Conservation (phyloP, 768 basidiomycete species). For the Tricholoma saponaceum region DNA sequence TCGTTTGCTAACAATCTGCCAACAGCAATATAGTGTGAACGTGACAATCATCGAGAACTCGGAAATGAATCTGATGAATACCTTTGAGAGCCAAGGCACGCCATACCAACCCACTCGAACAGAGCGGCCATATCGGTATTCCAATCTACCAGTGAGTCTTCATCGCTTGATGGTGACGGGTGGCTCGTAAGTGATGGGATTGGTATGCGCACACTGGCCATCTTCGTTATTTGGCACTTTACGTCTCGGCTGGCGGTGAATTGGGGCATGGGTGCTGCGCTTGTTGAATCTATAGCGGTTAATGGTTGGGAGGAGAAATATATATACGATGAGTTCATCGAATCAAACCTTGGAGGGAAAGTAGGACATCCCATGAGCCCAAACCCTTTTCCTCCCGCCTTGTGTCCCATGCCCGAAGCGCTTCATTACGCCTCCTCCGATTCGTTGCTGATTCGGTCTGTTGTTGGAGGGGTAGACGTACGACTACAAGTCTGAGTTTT, state of each 20-base stretch:
- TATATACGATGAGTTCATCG: not conserved
- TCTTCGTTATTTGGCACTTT: conserved; percentile 19
- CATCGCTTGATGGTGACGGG: conserved; percentile 17
- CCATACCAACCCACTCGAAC: conserved; percentile 77
- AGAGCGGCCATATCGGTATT: conserved; percentile 37
- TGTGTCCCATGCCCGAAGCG: conserved; percentile 48
- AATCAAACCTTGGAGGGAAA: conserved; percentile 25
- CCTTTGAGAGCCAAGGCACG: conserved; percentile 63
- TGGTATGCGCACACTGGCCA: conserved; percentile 40
- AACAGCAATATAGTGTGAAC: conserved; percentile 1
- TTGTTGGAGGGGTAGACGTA: conserved; percentile 40
- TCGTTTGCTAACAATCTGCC: conserved; percentile 57
- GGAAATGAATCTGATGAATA: conserved; percentile 17
- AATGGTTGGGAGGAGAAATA: not conserved
- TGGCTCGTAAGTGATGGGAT: conserved; percentile 23
- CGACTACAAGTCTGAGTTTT: conserved; percentile 30
- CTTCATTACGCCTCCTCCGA: conserved; percentile 33
- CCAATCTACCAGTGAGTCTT: conserved; percentile 48
- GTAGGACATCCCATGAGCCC: conserved; percentile 44
- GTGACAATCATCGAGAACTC: conserved; percentile 1
- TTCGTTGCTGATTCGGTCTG: conserved; percentile 32
- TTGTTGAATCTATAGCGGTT: conserved; percentile 13
- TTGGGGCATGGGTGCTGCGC: conserved; percentile 16
- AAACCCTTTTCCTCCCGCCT: conserved; percentile 28
- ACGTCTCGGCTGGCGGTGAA: conserved; percentile 17